phyloP scores from a whole-genome alignment of 441 rosid genomes.

The Iberis amara region DNA sequence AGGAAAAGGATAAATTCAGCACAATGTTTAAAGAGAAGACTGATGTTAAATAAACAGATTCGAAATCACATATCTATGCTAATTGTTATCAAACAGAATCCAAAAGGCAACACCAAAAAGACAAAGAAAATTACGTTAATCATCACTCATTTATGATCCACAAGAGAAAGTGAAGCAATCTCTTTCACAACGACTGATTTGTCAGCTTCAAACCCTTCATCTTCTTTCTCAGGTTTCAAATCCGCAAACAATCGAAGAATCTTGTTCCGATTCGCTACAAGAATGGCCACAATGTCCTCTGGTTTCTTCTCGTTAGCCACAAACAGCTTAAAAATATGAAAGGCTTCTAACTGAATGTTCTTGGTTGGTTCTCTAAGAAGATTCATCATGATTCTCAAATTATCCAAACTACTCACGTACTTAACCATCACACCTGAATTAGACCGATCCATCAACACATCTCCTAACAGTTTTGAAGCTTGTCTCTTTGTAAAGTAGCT shows the following conservation, averaged over 20 bases:
- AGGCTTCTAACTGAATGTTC: slow-evolving; percentile 31
- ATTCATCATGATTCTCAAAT: slow-evolving; percentile 82
- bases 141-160: slow-evolving; percentile 5
- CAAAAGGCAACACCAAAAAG: slow-evolving; percentile 13
- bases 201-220: slow-evolving; percentile 30
- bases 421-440: slow-evolving; percentile 67
- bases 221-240: slow-evolving; percentile 33
- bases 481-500: slow-evolving; percentile 72
- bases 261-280: slow-evolving; percentile 31
- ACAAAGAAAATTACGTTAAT: neutral
- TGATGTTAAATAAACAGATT: slow-evolving; percentile 31
- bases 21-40: slow-evolving; percentile 64
- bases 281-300: slow-evolving; percentile 29
- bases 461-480: slow-evolving; percentile 66
- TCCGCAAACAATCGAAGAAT: slow-evolving; percentile 29
- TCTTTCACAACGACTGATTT: slow-evolving; percentile 23
- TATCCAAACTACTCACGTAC: slow-evolving; percentile 69
- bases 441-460: slow-evolving; percentile 71
- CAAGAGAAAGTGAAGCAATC: slow-evolving; percentile 28
- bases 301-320: slow-evolving; percentile 33
- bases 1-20: slow-evolving; percentile 71
- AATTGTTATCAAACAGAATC: slow-evolving; percentile 22
- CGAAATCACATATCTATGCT: too few relatives aligned
- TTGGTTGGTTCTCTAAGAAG: slow-evolving; percentile 51
- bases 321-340: slow-evolving; percentile 29